These are phyloP conservation scores for Bruguiera parviflora DNA, from an alignment of 345 rosid genomes.

Conservation along the genomic window DNA sequence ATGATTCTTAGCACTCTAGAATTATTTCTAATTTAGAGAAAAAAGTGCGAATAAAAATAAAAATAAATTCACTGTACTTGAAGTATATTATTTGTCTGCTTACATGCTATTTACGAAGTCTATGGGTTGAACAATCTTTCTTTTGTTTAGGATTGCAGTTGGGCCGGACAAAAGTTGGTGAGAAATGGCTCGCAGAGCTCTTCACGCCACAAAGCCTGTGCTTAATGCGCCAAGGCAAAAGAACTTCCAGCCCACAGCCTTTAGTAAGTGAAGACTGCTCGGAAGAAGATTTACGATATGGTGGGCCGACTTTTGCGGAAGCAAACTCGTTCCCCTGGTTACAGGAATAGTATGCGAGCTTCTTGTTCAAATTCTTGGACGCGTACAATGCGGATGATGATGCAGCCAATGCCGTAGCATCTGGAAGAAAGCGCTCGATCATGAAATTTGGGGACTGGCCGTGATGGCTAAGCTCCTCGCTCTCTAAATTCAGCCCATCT, in stretches of 20 bases:
- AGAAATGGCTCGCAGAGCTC: slow-evolving; percentile 38
- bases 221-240: slow-evolving; percentile 68
- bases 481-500: slow-evolving; percentile 37
- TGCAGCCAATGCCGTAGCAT: slow-evolving; percentile 63
- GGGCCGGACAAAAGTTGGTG: slow-evolving; percentile 17
- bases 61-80: no score
- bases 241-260: slow-evolving; percentile 63
- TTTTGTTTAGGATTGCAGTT: slow-evolving; percentile 28
- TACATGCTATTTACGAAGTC: not conserved
- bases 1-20: no score
- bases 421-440: slow-evolving; percentile 73
- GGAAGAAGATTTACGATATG: slow-evolving; percentile 13
- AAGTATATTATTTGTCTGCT: slow-evolving; percentile 1
- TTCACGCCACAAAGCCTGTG: slow-evolving; percentile 63
- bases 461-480: slow-evolving; percentile 26
- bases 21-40: no score
- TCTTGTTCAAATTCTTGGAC: slow-evolving; percentile 36
- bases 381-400: slow-evolving; percentile 41
- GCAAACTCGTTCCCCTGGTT: slow-evolving; percentile 27
- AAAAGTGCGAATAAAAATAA: no score
- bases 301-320: slow-evolving; percentile 7
- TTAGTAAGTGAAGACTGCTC: slow-evolving; percentile 27
- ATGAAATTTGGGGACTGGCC: slow-evolving; percentile 54
- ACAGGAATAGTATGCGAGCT: slow-evolving; percentile 23
- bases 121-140: slow-evolving; percentile 9